Conservation (phyloP, 179 eudicot genomes). For the Spinacia oleracea region DNA sequence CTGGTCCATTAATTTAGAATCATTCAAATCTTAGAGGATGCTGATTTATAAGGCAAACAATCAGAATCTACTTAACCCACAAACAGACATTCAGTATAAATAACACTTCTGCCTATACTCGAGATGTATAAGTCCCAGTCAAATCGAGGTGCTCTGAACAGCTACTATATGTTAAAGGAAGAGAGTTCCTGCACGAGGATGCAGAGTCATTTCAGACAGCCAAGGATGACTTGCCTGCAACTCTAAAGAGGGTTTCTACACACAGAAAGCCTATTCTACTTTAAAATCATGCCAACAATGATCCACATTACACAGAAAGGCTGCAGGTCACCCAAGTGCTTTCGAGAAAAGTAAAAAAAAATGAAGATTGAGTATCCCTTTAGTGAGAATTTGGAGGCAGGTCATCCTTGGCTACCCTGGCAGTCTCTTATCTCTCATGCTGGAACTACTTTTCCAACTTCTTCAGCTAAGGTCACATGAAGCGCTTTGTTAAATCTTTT, state of each 20-base stretch:
- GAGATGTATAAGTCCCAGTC: conserved; percentile 8
- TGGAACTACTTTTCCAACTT: conserved; percentile 28
- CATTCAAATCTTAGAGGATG: conserved; percentile 19
- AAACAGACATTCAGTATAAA: conserved; percentile 7
- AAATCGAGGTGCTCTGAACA: neutral
- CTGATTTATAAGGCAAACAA: conserved; percentile 20
- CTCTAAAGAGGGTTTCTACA: conserved; percentile 18
- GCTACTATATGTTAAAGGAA: neutral
- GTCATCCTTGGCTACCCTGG: conserved; percentile 34
- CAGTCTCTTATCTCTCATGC: conserved; percentile 32
- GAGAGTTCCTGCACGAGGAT: conserved; percentile 32
- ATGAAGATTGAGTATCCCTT: neutral
- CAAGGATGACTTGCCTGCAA: conserved; percentile 42
- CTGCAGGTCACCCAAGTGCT: neutral
- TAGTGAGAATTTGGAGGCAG: conserved; percentile 24
- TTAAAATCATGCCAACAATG: neutral
- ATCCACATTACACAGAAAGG: conserved; percentile 1
- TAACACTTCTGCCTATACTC: neutral
- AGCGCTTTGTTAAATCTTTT: neutral
- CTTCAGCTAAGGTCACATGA: neutral
- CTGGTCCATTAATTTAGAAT: conserved; percentile 17
- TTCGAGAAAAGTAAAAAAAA: neutral
- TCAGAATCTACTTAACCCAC: neutral
- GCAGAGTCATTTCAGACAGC: conserved; percentile 30
- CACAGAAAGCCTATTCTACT: neutral